Evolutionary conservation across 192 early-diverging fungal genomes (phyloP).

Genomic region (Borealophlyctis nickersoniae): DNA sequence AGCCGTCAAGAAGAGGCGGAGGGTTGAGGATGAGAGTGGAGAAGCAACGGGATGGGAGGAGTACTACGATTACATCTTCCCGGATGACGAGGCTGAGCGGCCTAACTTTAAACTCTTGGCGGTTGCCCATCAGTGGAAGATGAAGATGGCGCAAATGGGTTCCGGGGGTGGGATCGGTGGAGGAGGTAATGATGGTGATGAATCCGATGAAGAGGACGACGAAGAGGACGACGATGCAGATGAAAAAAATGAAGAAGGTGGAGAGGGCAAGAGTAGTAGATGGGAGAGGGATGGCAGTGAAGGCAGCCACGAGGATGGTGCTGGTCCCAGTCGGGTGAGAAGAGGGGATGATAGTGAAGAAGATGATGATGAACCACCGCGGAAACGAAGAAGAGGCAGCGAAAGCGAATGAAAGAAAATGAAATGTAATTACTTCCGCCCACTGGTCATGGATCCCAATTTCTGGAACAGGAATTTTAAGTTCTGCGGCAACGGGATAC

Average conservation of each 20-base stretch:
- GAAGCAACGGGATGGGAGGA: conserved; percentile 82
- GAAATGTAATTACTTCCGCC: no score
- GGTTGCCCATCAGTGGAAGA: conserved; percentile 83
- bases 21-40: conserved; percentile 59
- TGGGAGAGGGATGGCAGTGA: background rate
- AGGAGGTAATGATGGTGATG: conserved; percentile 35
- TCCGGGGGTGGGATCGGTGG: no score
- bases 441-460: no score
- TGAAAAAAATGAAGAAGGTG: conserved; percentile 4
- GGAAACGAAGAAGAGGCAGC: no score
- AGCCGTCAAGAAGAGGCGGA: conserved; percentile 85
- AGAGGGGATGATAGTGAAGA: background rate
- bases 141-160: conserved; percentile 30
- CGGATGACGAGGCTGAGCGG: conserved; percentile 86
- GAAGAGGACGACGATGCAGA: conserved; percentile 22
- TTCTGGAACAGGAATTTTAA: no score
- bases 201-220: conserved; percentile 24
- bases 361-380: no score
- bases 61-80: conserved; percentile 98
- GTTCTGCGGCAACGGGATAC: no score
- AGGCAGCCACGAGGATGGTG: no score
- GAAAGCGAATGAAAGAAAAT: no score
- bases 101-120: conserved; percentile 87
- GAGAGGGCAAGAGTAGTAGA: background rate
- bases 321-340: background rate